Evolutionary conservation across 2,329 filamentous ascomycete species (phyloP).

Genomic region (Fusarium veterinarium): DNA sequence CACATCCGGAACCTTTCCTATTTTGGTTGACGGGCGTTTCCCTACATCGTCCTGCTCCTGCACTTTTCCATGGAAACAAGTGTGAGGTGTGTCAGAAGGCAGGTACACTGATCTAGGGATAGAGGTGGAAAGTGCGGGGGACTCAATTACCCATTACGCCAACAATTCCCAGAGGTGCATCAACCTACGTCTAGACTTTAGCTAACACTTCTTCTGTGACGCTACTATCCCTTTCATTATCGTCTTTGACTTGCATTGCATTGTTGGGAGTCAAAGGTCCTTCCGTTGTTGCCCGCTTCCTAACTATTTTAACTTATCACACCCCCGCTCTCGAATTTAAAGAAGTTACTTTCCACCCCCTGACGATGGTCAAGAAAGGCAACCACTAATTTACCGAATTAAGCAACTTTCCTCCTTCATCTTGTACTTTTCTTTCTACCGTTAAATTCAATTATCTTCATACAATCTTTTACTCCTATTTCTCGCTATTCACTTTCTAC

Average conservation of each 20-base stretch:
- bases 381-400: slow-evolving; percentile 35
- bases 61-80: slow-evolving; percentile 23
- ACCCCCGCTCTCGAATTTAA: slow-evolving; percentile 38
- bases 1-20: slow-evolving; percentile 38
- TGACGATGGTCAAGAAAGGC: slow-evolving; percentile 30
- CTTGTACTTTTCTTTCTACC: slow-evolving; percentile 1
- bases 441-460: slow-evolving; percentile 11
- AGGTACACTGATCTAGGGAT: slow-evolving; percentile 38
- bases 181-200: slow-evolving; percentile 2
- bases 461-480: not conserved
- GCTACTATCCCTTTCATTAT: slow-evolving; percentile 27
- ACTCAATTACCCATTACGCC: slow-evolving; percentile 14
- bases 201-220: slow-evolving; percentile 23
- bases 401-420: slow-evolving; percentile 23
- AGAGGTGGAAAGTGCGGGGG: slow-evolving; percentile 37
- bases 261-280: slow-evolving; percentile 20
- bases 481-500: not conserved
- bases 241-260: slow-evolving; percentile 27
- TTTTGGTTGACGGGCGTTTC: slow-evolving; percentile 33
- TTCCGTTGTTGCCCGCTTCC: slow-evolving; percentile 19
- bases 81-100: slow-evolving; percentile 35
- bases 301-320: slow-evolving; percentile 30
- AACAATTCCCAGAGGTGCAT: not conserved
- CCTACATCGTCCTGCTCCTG: slow-evolving; percentile 22
- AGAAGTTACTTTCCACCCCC: slow-evolving; percentile 33